Base-by-base conservation (phyloP, 768 basidiomycete species). In the Ramaria sp. region DNA sequence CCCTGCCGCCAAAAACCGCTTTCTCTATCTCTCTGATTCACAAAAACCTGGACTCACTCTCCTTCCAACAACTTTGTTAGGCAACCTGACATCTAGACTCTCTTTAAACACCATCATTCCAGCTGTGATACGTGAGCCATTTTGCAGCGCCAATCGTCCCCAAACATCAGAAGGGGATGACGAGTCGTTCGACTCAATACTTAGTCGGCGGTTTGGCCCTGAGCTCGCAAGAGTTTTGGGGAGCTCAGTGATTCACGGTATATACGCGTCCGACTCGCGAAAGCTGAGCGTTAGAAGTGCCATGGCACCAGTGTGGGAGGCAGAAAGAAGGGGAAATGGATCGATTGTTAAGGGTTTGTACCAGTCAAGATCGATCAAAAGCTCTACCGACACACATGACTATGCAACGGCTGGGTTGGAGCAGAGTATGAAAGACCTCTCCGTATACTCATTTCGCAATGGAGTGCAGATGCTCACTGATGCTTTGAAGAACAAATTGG, bases 261-360 rank as follows among this genome's bases (percentile, higher is more conserved):
- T 98, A 53, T 97, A 97, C 64, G 92, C 91, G 1, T 80, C 90
- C 0, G 91, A 95, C 61, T 78, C 92, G 1, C 70, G 86, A 2
- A 61, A 70, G 38, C 68, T 98, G 16, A 89, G 88, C 56, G 72
- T 91, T 2, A 78, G 83, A 3, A 76, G 90, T 1, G 79, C 89
- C 1, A 90, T 96, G 62, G 85, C 88, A 0, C 69, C 72, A 2
- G 59, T 96, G 51, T 86, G 81, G 77, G 76, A 83, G 0, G 74
- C 82, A 0, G 89, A 85, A 63, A 74, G 81, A 49, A 66, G 72
- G 20, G 83, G 86, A 2, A 64, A 71, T 15, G 92, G 92, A 0
- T 85, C 85, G 47, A 71, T 95, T 36, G 64, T 91, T 0, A 65
- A 74, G 45, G 89, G 87, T 0, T 66, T 79, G 56, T 57, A 83